Conservation (phyloP, 345 rosid species). For the Anastatica hierochuntica region DNA sequence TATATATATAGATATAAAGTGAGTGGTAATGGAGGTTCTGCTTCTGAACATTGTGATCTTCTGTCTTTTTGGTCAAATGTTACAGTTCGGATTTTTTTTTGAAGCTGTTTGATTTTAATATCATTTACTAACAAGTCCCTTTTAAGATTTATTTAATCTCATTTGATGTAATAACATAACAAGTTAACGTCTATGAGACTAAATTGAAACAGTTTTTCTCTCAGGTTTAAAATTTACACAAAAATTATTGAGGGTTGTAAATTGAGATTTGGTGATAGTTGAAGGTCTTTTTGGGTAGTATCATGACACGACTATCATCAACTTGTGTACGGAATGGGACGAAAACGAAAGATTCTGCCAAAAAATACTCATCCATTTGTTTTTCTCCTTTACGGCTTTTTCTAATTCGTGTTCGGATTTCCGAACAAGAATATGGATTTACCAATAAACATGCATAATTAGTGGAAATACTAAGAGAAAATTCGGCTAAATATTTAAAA, state of each 20-base stretch:
- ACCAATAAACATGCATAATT: no score
- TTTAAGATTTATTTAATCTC: not conserved
- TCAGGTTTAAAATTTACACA: no score
- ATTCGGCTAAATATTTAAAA: no score
- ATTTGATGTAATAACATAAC: not conserved
- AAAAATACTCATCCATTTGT: not conserved
- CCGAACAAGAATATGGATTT: no score
- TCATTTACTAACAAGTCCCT: not conserved
- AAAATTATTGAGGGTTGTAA: no score
- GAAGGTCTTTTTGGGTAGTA: no score
- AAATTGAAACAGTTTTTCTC: not conserved
- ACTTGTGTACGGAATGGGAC: constrained; percentile 16
- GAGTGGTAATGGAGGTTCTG: constrained; percentile 2
- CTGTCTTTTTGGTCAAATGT: not conserved
- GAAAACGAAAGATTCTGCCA: constrained; percentile 7
- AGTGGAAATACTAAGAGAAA: no score
- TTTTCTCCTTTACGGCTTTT: not conserved
- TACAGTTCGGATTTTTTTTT: not conserved
- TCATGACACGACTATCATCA: no score
- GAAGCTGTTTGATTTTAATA: not conserved
- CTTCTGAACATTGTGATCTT: constrained; percentile 2
- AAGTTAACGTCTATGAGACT: not conserved
- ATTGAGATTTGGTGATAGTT: no score
- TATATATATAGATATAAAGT: not conserved
- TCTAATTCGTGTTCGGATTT: no score